Percentiles rank a stretch among this genome's conserved stretches.
phyloP scores from a whole-genome alignment of 441 rosid genomes.

The Pelargonium myrrhifolium region DNA sequence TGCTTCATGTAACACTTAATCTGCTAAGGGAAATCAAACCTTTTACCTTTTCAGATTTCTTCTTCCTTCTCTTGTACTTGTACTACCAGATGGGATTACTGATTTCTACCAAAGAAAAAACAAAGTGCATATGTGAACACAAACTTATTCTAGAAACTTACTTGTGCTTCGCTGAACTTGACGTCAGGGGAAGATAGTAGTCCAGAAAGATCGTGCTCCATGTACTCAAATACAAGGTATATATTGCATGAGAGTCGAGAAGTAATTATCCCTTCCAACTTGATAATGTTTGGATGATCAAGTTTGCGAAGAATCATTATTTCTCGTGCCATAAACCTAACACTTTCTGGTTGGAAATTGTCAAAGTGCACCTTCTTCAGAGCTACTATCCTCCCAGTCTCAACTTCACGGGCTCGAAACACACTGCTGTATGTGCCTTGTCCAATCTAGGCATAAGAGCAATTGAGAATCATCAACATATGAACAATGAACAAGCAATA shows the following conservation, averaged over 20 bases:
- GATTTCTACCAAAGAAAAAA: background rate
- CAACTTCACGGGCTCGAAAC: slow-evolving; percentile 72
- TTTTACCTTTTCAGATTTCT: background rate
- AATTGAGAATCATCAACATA: slow-evolving; percentile 2
- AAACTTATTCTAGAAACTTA: slow-evolving; percentile 19
- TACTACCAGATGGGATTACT: too few relatives aligned
- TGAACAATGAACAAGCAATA: background rate
- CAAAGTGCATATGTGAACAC: background rate
- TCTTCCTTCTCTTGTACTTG: too few relatives aligned
- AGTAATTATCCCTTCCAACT: slow-evolving; percentile 78
- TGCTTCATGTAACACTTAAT: slow-evolving; percentile 95
- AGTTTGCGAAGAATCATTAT: slow-evolving; percentile 63
- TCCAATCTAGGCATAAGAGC: slow-evolving; percentile 53
- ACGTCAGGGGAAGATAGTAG: slow-evolving; percentile 66
- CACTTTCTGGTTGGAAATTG: slow-evolving; percentile 65
- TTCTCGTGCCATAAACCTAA: slow-evolving; percentile 93
- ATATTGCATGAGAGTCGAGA: slow-evolving; percentile 60
- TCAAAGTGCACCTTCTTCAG: slow-evolving; percentile 77
- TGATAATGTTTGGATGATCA: slow-evolving; percentile 83
- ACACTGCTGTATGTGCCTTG: slow-evolving; percentile 96
- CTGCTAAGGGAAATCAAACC: slow-evolving; percentile 31
- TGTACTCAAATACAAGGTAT: slow-evolving; percentile 90
- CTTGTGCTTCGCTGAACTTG: slow-evolving; percentile 88
- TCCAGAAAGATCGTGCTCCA: slow-evolving; percentile 98
- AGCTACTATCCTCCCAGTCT: slow-evolving; percentile 62